Percentiles rank a stretch among this genome's conserved stretches.
These are phyloP conservation scores for Scedosporium apiospermum DNA, from an alignment of 2,329 filamentous ascomycete genomes.

Conservation along the genomic window DNA sequence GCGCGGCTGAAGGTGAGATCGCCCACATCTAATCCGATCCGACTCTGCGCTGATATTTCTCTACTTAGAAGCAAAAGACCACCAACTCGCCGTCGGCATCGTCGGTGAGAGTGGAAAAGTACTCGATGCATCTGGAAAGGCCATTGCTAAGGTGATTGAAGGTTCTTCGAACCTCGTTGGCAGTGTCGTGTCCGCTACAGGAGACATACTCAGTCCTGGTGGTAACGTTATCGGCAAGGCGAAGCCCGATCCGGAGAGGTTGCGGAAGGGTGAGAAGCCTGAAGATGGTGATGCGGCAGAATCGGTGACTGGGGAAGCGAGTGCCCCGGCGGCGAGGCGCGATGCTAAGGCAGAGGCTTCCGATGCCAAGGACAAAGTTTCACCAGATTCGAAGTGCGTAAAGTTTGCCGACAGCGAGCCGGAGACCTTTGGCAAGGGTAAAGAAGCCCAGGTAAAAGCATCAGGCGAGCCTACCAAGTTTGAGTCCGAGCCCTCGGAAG, in stretches of 20 bases:
- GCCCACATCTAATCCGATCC: not conserved
- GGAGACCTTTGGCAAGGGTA: too few species aligned
- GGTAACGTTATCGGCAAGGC: conserved; percentile 20
- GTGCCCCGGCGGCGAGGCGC: too few species aligned
- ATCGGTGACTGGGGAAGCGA: too few species aligned
- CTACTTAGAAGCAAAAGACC: conserved; percentile 6
- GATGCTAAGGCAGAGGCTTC: too few species aligned
- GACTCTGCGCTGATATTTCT: not conserved
- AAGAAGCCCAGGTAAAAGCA: too few species aligned
- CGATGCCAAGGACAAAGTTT: too few species aligned
- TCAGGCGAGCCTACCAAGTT: too few species aligned
- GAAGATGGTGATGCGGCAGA: too few species aligned
- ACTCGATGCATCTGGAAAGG: conserved; percentile 32
- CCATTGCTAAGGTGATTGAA: conserved; percentile 41
- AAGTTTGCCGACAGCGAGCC: too few species aligned
- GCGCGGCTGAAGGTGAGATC: not conserved
- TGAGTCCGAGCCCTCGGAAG: too few species aligned
- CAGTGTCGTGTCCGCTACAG: conserved; percentile 22
- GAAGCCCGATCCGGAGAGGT: conserved; percentile 12
- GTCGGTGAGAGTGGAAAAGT: conserved; percentile 36
- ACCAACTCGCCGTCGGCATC: conserved; percentile 28
- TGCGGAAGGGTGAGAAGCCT: not conserved
- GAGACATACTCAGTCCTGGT: conserved; percentile 17
- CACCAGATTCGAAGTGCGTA: too few species aligned
- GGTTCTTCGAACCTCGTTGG: conserved; percentile 54